Conservation (phyloP, 495 filamentous ascomycete genomes). For the Aspergillus sclerotioniger region DNA sequence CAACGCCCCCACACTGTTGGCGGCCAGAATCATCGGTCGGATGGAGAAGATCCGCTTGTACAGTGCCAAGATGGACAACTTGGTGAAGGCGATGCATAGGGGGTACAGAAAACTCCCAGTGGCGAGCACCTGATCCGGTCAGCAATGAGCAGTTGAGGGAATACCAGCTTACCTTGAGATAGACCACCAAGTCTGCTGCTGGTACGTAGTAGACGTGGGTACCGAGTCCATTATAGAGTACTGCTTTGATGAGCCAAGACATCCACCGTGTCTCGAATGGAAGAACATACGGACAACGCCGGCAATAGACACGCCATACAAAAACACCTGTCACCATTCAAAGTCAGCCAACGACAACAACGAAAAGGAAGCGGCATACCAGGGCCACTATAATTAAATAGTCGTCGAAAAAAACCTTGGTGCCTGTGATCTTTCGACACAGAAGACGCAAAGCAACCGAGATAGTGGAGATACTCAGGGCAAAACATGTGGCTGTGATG, state of each 20-base stretch:
- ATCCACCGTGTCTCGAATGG: background rate
- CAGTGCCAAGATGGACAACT: conserved; percentile 44
- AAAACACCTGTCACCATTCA: conserved; percentile 9
- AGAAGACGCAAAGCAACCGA: conserved; percentile 13
- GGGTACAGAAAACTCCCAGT: conserved; percentile 28
- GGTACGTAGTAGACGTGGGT: conserved; percentile 13
- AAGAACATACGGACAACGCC: conserved; percentile 17
- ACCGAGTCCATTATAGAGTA: conserved; percentile 19
- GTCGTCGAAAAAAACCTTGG: conserved; percentile 19
- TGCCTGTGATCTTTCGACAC: conserved; percentile 12
- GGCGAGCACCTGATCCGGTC: conserved; percentile 3
- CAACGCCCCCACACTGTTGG: conserved; percentile 27
- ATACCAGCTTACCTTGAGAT: conserved; percentile 12
- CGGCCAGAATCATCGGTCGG: conserved; percentile 25
- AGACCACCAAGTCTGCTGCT: conserved; percentile 7
- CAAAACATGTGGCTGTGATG: conserved; percentile 14
- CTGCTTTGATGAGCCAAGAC: background rate
- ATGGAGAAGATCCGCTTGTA: conserved; percentile 38
- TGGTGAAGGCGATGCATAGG: conserved; percentile 32
- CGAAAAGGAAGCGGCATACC: conserved; percentile 1
- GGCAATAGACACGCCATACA: conserved; percentile 13
- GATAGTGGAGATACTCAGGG: conserved; percentile 14
- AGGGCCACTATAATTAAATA: conserved; percentile 16
- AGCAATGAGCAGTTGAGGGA: background rate
- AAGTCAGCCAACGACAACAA: too few species aligned